These are phyloP conservation scores for Prunus salicina DNA, from an alignment of 306 rosid genomes.

Conservation along the genomic window DNA sequence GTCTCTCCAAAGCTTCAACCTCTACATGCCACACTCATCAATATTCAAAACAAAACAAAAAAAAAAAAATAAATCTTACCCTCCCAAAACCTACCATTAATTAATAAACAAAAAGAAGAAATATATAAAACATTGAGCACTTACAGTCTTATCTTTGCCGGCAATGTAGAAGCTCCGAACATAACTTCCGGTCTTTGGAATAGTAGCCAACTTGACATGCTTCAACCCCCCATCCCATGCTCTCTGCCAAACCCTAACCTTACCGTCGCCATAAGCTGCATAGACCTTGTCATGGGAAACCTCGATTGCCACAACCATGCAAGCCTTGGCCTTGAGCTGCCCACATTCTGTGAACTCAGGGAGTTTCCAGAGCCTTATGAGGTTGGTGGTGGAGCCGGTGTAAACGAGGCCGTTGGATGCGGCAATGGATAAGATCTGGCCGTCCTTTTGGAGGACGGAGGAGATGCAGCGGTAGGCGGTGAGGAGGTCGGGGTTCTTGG, in stretches of 20 bases:
- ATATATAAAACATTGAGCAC: neutral
- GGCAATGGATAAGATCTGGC: slow-evolving; percentile 69
- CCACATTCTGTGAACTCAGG: slow-evolving; percentile 87
- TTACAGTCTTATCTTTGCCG: slow-evolving; percentile 79
- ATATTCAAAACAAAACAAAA: too few species aligned
- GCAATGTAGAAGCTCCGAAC: slow-evolving; percentile 62
- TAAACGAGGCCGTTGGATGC: slow-evolving; percentile 61
- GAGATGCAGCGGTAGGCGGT: slow-evolving; percentile 77
- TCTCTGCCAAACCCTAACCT: slow-evolving; percentile 72
- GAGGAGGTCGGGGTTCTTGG: slow-evolving; percentile 41
- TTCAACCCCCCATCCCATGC: slow-evolving; percentile 66
- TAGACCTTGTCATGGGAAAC: slow-evolving; percentile 74
- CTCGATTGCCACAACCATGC: slow-evolving; percentile 60
- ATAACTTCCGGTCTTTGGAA: slow-evolving; percentile 63
- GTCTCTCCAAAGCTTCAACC: too few species aligned
- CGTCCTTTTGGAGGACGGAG: slow-evolving; percentile 80
- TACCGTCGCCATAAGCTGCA: slow-evolving; percentile 91
- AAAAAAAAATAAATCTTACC: neutral
- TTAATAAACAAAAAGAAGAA: slow-evolving; percentile 3
- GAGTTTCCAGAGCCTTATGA: slow-evolving; percentile 77
- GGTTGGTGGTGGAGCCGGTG: slow-evolving; percentile 69
- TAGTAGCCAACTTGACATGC: slow-evolving; percentile 66
- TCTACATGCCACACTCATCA: too few species aligned
- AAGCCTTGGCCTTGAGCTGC: slow-evolving; percentile 70
- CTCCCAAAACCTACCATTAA: neutral